Base-by-base conservation (phyloP, 306 rosid genomes). In the Coriaria nepalensis region DNA sequence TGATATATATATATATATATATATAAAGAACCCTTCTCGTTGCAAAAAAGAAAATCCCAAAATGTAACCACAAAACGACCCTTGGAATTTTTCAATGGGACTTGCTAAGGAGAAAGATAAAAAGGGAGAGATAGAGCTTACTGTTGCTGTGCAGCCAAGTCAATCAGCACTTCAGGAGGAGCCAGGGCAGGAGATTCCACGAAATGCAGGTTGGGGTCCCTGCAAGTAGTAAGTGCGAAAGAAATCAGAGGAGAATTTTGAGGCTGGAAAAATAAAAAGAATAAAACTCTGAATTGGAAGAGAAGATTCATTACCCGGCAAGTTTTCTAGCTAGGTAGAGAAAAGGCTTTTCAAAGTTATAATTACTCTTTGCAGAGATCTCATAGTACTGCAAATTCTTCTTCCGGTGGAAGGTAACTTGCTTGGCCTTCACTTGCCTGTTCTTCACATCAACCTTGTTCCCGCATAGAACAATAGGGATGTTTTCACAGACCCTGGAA, bases 401-500 rank as follows among this genome's bases (percentile, higher is more conserved):
- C 66, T 83, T 83, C 68, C 94, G 33, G 72, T 83, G 94, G 68
- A 83, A 83, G 7, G 94, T 83, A 42, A 83, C 94, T 61, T 83
- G 88, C 72, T 83, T 82, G 40, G 93, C 93, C 62, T 82, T 82
- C 61, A 82, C 93, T 56, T 82, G 93, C 59, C 87, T 76, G 81
- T 82, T 82, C 70, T 82, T 82, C 61, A 82, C 93, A 59, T 82
- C 93, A 59, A 82, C 93, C 73, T 83, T 83, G 74, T 83, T 83
- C 13, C 93, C 93, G 0, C 93, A 82, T 6, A 82, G 86, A 64
- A 82, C 93, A 60, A 82, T 78, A 9, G 86, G 93, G 41, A 82
- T 82, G 70, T 78, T 82, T 49, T 78, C 93, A 75, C 93, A 82
- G 34, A 82, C 93, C 70, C 93, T 82, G 68, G 35, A 64, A 75